phyloP scores from a whole-genome alignment of 805 yeast genomes.

The Yarrowia hollandica region DNA sequence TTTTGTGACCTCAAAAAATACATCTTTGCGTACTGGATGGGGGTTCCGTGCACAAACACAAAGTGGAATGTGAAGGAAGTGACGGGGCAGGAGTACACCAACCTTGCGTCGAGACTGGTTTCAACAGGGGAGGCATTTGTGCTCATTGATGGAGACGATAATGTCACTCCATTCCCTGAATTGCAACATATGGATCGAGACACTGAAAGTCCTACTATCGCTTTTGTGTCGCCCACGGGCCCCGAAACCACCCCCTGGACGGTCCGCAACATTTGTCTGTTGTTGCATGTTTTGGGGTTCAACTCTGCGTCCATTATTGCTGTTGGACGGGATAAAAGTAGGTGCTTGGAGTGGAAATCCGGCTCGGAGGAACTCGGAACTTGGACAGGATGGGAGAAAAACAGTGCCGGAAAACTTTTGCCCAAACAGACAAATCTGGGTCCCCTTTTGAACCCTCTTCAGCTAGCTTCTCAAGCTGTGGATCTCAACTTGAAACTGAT shows the following conservation, averaged over 20 bases:
- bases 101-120: not conserved
- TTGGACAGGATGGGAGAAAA: conserved; percentile 89
- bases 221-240: not conserved
- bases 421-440: conserved; percentile 86
- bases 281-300: conserved; percentile 31
- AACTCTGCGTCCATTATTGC: not conserved
- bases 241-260: not conserved
- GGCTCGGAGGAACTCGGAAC: not conserved
- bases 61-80: conserved; percentile 46
- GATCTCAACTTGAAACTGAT: conserved; percentile 86
- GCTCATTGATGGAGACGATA: conserved; percentile 2
- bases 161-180: not conserved
- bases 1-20: conserved; percentile 90
- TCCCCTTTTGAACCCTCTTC: conserved; percentile 72
- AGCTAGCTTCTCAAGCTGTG: conserved; percentile 86
- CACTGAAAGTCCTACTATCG: not conserved
- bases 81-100: not conserved
- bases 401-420: conserved; percentile 62
- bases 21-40: conserved; percentile 86
- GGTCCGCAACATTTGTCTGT: conserved; percentile 30
- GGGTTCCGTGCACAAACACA: conserved; percentile 64
- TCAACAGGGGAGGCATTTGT: not conserved
- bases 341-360: conserved; percentile 27
- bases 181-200: not conserved
- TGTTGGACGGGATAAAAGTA: not conserved